Percentiles rank a stretch among this genome's conserved stretches.
These are phyloP conservation scores for Pilatotrama ljubarskyi DNA, from an alignment of 768 basidiomycete genomes.

Conservation along the genomic window DNA sequence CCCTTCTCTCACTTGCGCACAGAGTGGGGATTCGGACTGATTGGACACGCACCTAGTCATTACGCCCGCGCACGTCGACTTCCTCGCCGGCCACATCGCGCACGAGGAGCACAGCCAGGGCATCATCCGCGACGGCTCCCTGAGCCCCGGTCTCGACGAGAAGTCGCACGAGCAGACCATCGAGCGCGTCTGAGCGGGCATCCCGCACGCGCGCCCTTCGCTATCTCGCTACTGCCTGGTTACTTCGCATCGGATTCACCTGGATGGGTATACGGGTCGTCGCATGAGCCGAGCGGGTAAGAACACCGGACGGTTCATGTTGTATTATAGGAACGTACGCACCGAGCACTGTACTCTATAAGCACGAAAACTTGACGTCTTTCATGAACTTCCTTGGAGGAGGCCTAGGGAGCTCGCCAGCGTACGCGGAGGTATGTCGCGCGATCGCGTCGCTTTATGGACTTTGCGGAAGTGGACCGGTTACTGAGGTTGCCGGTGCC, in stretches of 20 bases:
- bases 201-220: neutral
- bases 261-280: neutral
- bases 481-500: neutral
- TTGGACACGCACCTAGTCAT: constrained; percentile 12
- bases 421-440: too few relatives aligned
- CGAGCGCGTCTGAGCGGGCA: constrained; percentile 14
- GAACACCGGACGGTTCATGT: neutral
- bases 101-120: constrained; percentile 27
- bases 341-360: constrained; percentile 4
- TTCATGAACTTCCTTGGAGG: neutral
- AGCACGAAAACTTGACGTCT: neutral
- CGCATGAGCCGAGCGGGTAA: too few relatives aligned
- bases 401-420: too few relatives aligned
- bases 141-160: constrained; percentile 11
- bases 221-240: neutral
- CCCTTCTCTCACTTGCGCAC: neutral
- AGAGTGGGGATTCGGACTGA: neutral
- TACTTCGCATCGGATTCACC: neutral
- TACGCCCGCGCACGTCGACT: constrained; percentile 23
- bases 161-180: constrained; percentile 13
- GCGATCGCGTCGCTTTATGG: neutral
- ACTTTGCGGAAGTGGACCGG: neutral
- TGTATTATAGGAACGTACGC: constrained; percentile 10
- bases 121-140: constrained; percentile 2
- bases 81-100: constrained; percentile 24